These are phyloP conservation scores for Hibiscus tridactylites DNA, from an alignment of 345 rosid species.

Conservation along the genomic window DNA sequence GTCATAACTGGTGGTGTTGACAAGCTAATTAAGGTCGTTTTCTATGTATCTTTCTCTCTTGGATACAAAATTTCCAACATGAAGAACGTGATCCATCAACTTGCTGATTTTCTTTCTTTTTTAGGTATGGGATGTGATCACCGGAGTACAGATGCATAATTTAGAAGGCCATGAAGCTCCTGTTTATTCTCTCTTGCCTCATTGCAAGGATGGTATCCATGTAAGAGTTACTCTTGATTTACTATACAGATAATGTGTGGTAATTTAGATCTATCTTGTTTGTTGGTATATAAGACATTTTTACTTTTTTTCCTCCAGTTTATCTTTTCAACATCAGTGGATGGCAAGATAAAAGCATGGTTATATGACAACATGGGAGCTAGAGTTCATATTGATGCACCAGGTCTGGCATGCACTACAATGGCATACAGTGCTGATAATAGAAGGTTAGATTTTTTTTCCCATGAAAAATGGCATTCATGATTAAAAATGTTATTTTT, in stretches of 20 bases:
- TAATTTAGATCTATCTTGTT: conserved; percentile 1
- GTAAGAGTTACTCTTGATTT: conserved; percentile 12
- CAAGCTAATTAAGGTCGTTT: conserved; percentile 44
- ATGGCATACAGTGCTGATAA: conserved; percentile 29
- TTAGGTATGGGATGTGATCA: conserved; percentile 31
- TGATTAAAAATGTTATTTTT: background rate
- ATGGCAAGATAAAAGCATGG: conserved; percentile 39
- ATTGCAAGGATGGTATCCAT: conserved; percentile 17
- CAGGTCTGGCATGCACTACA: conserved; percentile 24
- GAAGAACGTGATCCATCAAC: background rate
- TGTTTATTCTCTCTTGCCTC: conserved; percentile 26
- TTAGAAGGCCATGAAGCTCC: conserved; percentile 34
- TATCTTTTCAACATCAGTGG: conserved; percentile 37
- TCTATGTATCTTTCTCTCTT: background rate
- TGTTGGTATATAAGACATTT: background rate
- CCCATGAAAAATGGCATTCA: background rate
- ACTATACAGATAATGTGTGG: background rate
- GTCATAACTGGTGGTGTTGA: conserved; percentile 64
- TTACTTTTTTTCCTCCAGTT: conserved; percentile 20
- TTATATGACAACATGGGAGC: conserved; percentile 27
- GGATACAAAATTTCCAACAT: background rate
- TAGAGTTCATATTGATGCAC: conserved; percentile 29
- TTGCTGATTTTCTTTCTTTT: background rate
- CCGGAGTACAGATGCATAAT: conserved; percentile 15
- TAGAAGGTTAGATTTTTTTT: conserved; percentile 13